Evolutionary conservation across 257 asterid genomes (phyloP).

Genomic region (Eucommia ulmoides): DNA sequence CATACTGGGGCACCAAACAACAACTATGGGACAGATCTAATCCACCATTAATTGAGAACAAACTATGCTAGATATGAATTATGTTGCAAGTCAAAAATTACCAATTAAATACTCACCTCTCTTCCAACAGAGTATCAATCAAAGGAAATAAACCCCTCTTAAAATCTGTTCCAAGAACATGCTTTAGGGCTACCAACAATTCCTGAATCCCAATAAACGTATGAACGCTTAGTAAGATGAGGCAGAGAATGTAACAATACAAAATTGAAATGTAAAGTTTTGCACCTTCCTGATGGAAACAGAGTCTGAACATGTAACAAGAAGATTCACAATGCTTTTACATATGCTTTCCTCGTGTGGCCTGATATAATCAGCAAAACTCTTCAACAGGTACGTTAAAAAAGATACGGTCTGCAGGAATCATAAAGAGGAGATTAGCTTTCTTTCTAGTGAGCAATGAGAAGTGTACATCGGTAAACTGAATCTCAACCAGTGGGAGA

Average conservation of each 20-base stretch:
- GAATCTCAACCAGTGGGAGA: too few species aligned
- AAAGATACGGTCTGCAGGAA: conserved; percentile 88
- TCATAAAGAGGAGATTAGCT: background rate
- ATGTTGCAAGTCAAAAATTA: background rate
- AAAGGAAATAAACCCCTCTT: conserved; percentile 96
- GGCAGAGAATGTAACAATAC: too few species aligned
- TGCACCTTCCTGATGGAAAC: conserved; percentile 88
- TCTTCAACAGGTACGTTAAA: conserved; percentile 91
- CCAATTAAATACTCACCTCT: conserved; percentile 43
- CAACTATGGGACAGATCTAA: too few species aligned
- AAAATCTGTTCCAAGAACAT: conserved; percentile 96
- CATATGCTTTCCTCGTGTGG: conserved; percentile 98
- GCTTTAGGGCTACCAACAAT: conserved; percentile 94
- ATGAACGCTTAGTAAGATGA: too few species aligned
- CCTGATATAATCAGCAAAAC: conserved; percentile 82
- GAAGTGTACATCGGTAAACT: too few species aligned
- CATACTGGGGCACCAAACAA: too few species aligned
- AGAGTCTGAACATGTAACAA: conserved; percentile 96
- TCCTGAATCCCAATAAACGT: conserved; percentile 61
- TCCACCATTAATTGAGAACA: background rate
- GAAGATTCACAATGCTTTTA: conserved; percentile 94
- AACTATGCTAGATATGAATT: background rate
- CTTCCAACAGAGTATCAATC: conserved; percentile 92
- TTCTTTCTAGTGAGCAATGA: too few species aligned
- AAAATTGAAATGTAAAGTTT: conserved; percentile 7